These are phyloP conservation scores for Colletotrichum sp. DNA, from an alignment of 2,329 filamentous ascomycete species.

Conservation along the genomic window DNA sequence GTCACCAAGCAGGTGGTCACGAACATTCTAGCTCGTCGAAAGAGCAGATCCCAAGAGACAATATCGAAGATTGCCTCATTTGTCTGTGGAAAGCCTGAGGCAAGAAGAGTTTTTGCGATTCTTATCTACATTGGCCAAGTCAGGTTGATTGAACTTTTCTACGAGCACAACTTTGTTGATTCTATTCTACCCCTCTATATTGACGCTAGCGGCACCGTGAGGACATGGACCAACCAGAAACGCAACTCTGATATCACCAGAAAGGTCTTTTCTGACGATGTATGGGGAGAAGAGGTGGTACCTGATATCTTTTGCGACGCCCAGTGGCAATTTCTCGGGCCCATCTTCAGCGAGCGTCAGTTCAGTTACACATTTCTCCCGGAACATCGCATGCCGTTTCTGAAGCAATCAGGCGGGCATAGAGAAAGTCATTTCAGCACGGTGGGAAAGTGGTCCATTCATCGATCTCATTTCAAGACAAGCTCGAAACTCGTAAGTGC, in stretches of 20 bases:
- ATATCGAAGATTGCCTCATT: neutral
- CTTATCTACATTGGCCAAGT: neutral
- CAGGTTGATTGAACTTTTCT: neutral
- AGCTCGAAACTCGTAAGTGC: neutral
- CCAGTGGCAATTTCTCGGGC: neutral
- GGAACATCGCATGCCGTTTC: neutral
- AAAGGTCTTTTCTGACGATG: no score
- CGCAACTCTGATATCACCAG: no score
- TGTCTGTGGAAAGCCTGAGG: neutral
- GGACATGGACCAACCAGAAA: no score
- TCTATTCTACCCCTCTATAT: neutral
- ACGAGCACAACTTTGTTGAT: neutral
- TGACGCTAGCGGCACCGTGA: neutral
- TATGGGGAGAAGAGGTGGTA: no score
- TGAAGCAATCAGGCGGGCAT: fast-evolving
- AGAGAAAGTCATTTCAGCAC: neutral
- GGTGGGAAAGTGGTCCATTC: neutral
- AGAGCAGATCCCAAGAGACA: fast-evolving
- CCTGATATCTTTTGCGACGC: neutral
- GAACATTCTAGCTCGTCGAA: neutral
- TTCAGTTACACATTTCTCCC: neutral
- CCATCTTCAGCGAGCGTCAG: neutral
- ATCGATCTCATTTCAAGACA: neutral
- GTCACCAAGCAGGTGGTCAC: neutral
- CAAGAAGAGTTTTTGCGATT: neutral